Evolutionary conservation across 2,329 filamentous ascomycete genomes (phyloP).

Genomic region (Ophioceras dolichostomum): DNA sequence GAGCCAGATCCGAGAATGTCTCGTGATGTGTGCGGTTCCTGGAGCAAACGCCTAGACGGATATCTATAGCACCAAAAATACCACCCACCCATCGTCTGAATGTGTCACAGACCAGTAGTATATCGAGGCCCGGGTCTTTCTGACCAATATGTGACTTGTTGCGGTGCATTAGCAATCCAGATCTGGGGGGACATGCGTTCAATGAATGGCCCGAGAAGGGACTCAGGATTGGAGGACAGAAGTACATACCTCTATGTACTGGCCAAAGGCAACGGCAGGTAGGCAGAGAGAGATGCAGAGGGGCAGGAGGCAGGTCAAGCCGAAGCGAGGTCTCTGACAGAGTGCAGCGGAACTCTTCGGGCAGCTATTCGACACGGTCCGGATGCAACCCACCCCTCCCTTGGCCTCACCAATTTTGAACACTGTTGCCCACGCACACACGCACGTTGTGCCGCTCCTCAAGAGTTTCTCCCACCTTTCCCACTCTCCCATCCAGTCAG

Average conservation of each 20-base stretch:
- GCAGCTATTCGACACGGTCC: slow-evolving; percentile 15
- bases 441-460: no score
- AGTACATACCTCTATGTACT: no score
- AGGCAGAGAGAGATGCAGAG: background rate
- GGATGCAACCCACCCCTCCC: background rate
- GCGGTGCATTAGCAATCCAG: background rate
- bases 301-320: slow-evolving; percentile 21
- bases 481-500: background rate
- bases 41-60: background rate
- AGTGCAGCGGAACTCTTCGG: no score
- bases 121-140: no score
- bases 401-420: background rate
- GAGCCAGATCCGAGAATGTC: background rate
- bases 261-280: no score
- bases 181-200: background rate
- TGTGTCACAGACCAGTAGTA: background rate
- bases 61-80: background rate
- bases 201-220: background rate
- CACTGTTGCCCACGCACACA: no score
- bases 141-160: no score
- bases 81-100: background rate
- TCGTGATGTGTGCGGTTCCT: background rate
- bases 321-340: slow-evolving; percentile 25
- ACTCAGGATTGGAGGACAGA: no score
- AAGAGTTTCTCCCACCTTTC: no score